A percentile compares a stretch with the other conserved stretches of the same genome.
Evolutionary conservation across 1,139 yeast species (phyloP).

Genomic region (Taiozyma sp.): DNA sequence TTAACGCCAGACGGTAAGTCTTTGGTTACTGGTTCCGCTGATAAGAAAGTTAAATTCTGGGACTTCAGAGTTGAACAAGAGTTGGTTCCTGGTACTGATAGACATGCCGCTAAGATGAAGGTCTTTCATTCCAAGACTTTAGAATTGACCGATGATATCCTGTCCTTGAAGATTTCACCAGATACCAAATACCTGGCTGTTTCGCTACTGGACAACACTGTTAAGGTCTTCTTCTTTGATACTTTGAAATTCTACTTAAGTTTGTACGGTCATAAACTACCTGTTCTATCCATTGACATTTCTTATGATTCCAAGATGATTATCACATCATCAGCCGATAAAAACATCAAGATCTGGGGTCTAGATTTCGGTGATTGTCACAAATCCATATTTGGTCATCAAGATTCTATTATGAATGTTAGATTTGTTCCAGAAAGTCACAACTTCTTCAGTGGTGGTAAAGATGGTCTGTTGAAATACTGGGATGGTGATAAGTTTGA

Average conservation of each 20-base stretch:
- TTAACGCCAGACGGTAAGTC: conserved; percentile 80
- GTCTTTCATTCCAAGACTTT: conserved; percentile 73
- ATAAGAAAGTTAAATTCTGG: conserved; percentile 88
- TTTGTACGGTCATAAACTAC: conserved; percentile 92
- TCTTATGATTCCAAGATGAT: conserved; percentile 82
- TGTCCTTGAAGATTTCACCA: conserved; percentile 78
- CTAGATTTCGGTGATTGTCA: conserved; percentile 98
- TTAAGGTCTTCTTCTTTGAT: conserved; percentile 86
- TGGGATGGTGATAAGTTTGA: conserved; percentile 99
- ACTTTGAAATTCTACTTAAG: conserved; percentile 82
- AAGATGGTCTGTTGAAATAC: conserved; percentile 84
- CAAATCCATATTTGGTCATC: conserved; percentile 92
- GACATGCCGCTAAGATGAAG: conserved; percentile 47
- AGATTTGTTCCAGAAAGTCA: conserved; percentile 78
- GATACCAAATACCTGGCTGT: conserved; percentile 75
- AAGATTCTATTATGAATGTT: conserved; percentile 89
- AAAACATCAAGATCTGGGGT: conserved; percentile 97
- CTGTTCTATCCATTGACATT: conserved; percentile 86
- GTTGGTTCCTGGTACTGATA: conserved; percentile 61
- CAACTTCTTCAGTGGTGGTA: conserved; percentile 84
- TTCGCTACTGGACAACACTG: conserved; percentile 85
- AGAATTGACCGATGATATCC: conserved; percentile 80
- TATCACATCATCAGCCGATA: conserved; percentile 93
- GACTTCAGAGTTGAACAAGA: conserved; percentile 65
- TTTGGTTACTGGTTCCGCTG: conserved; percentile 91